Conservation (phyloP, 2,329 filamentous ascomycete species). For the Ascochyta rabiei region DNA sequence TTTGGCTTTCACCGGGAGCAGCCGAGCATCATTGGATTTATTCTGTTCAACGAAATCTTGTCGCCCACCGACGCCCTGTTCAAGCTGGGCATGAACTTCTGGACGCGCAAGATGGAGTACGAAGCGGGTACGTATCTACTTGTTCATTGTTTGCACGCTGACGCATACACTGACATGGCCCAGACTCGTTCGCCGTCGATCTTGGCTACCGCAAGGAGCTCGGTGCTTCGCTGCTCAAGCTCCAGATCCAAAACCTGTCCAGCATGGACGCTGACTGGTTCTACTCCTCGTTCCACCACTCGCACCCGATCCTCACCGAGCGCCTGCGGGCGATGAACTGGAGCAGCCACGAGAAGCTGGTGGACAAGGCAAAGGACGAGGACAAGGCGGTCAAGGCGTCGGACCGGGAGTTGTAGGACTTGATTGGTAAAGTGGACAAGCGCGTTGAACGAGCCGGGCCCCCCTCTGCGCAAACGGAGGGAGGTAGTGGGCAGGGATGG, state of each 20-base stretch:
- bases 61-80: constrained; percentile 92
- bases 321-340: constrained; percentile 89
- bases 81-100: constrained; percentile 93
- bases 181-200: constrained; percentile 80
- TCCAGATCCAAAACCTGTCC: constrained; percentile 97
- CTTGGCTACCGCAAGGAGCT: constrained; percentile 86
- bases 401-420: constrained; percentile 74
- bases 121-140: constrained; percentile 70
- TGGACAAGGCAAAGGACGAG: constrained; percentile 58
- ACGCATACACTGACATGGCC: constrained; percentile 1
- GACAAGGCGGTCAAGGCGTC: constrained; percentile 70
- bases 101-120: constrained; percentile 94
- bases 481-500: background rate
- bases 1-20: constrained; percentile 86
- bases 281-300: constrained; percentile 98
- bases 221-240: constrained; percentile 87
- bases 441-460: background rate
- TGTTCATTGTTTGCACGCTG: background rate
- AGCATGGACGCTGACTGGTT: constrained; percentile 99
- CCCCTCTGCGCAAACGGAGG: background rate
- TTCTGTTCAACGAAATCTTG: constrained; percentile 96
- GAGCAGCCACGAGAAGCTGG: constrained; percentile 68
- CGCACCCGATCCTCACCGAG: constrained; percentile 94
- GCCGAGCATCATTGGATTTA: constrained; percentile 95
- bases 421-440: background rate